phyloP scores from a whole-genome alignment of 176 grass and related monocot species.

The Echinochloa phyllopogon region DNA sequence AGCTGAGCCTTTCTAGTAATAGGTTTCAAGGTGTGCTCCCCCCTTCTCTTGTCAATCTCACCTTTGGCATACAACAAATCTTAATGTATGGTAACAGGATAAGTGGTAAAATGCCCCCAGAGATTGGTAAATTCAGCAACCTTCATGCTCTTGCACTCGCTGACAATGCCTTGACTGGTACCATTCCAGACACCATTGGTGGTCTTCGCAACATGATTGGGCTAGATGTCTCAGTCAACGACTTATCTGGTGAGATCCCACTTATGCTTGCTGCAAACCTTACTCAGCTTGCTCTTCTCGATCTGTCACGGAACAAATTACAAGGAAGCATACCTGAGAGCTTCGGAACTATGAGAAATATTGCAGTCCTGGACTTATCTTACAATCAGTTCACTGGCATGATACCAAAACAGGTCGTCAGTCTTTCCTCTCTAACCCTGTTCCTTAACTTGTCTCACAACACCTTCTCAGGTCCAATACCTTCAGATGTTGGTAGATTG shows the following conservation, averaged over 20 bases:
- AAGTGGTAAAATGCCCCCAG: slow-evolving; percentile 5
- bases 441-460: slow-evolving; percentile 37
- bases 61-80: background rate
- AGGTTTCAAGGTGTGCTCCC: slow-evolving; percentile 17
- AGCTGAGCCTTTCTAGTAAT: slow-evolving; percentile 20
- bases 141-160: slow-evolving; percentile 2
- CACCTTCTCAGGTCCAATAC: slow-evolving; percentile 19
- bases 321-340: slow-evolving; percentile 37
- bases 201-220: slow-evolving; percentile 2
- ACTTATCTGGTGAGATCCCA: slow-evolving; percentile 14
- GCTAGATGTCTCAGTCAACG: slow-evolving; percentile 29
- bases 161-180: slow-evolving; percentile 22
- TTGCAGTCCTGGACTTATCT: slow-evolving; percentile 24
- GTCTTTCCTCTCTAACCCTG: slow-evolving; percentile 35
- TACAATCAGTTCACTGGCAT: slow-evolving; percentile 34
- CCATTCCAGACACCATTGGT: slow-evolving; percentile 26
- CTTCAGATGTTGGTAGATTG: slow-evolving; percentile 26
- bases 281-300: slow-evolving; percentile 3
- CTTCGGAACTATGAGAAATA: slow-evolving; percentile 14
- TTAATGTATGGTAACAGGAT: background rate
- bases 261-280: slow-evolving; percentile 26
- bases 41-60: slow-evolving; percentile 28
- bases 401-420: slow-evolving; percentile 23
- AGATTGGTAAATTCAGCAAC: slow-evolving; percentile 20
- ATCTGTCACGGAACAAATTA: background rate